Base-by-base conservation (phyloP, 192 early-diverging fungal species). In the Lunasporangiospora selenospora region DNA sequence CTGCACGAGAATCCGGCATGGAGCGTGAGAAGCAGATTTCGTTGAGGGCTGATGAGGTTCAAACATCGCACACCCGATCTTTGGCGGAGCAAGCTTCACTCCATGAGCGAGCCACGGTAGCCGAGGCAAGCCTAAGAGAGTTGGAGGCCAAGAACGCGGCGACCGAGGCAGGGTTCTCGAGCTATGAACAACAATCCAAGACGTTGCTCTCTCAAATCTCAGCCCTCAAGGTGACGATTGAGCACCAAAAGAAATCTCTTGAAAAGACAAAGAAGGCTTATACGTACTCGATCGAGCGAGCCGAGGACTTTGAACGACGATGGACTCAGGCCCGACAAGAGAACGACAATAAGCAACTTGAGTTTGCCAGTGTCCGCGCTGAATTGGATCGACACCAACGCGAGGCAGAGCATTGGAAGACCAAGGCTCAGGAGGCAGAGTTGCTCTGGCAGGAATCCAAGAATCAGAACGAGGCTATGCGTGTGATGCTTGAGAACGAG, bases 261-360 rank as follows among this genome's bases (percentile, higher is more conserved):
- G 80, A 81, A 45, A 81, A 78, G 53, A 65, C 73, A 16, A 81
- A 81, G 54, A 10, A 53, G 13, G 71, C 76, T 1, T 47, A 70
- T 21, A 53, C 59, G 2, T 60, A 61, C 6, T 76, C 77, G 2
- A 81, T 62, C 53, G 70, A 75, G 24, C 65, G 77, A 8, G 65
- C 80, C 0, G 58, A 60, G 53, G 70, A 78, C 49, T 65, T 67
- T 1, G 80, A 81, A 41, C 51, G 64, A 27, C 43, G 65, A n/a
- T 81, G 80, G 80, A 62, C 55, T 11, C 65, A 81, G 31, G 65
- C 77, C 10, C 80, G 80, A 19, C 73, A 77, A 49, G 76, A 81
- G 33, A 76, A 76, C 44, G 59, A 62, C 11, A 50, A 26, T 33
- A 52, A 64, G 0, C 77, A 81, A 27, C 55, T 75, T 9, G 76